Evolutionary conservation across 2,329 filamentous ascomycete species (phyloP).

Genomic region (Beauveria caledonica): DNA sequence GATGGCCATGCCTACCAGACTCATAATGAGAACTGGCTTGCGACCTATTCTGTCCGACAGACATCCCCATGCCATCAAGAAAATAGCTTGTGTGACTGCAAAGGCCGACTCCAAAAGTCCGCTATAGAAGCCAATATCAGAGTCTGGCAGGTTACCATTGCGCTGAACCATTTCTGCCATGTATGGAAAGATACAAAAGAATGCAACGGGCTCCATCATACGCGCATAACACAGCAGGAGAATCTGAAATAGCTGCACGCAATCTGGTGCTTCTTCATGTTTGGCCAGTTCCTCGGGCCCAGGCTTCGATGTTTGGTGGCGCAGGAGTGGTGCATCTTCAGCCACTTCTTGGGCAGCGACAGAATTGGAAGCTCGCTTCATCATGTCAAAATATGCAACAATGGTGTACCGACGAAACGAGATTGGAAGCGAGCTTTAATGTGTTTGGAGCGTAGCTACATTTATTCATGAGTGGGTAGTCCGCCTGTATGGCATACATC

Average conservation of each 20-base stretch:
- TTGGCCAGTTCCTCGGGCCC: neutral
- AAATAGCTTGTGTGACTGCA: constrained; percentile 64
- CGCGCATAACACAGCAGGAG: constrained; percentile 64
- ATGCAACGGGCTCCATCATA: constrained; percentile 66
- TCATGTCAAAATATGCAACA: neutral
- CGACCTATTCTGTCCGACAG: constrained; percentile 56
- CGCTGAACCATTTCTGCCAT: constrained; percentile 68
- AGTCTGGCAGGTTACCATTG: constrained; percentile 50
- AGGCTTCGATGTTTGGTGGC: neutral
- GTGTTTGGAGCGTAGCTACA: too few species aligned
- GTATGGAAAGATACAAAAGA: constrained; percentile 76
- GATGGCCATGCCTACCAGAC: constrained; percentile 53
- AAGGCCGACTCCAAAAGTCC: constrained; percentile 70
- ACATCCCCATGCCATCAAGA: constrained; percentile 68
- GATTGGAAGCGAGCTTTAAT: too few species aligned
- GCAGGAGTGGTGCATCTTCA: neutral
- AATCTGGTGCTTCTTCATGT: neutral
- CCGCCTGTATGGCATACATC: neutral
- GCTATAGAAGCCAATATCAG: constrained; percentile 69
- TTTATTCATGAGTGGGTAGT: neutral
- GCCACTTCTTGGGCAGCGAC: neutral
- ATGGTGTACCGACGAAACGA: neutral
- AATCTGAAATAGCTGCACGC: constrained; percentile 37
- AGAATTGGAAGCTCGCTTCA: neutral
- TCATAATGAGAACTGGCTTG: constrained; percentile 63